Percentiles rank a stretch among this genome's conserved stretches.
Evolutionary conservation across 2,329 filamentous ascomycete species (phyloP).

Genomic region (Aspergillus sp.): DNA sequence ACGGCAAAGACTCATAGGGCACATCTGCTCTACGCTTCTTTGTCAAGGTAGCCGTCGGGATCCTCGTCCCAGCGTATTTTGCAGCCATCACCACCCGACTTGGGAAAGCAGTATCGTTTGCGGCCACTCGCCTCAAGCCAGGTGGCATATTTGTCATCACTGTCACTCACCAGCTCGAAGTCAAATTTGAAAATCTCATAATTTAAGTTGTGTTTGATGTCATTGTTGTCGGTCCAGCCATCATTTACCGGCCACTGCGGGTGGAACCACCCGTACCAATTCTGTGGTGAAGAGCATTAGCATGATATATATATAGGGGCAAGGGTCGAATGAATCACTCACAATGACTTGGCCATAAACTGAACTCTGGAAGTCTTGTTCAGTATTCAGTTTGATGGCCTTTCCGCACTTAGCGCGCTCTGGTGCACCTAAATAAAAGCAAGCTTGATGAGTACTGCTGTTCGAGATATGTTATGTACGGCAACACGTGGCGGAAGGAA

Average conservation of each 20-base stretch:
- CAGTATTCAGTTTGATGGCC: neutral
- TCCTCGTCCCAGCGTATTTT: neutral
- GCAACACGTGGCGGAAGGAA: neutral
- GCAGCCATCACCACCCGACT: neutral
- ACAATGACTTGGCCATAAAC: neutral
- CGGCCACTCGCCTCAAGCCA: neutral
- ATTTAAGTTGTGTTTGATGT: neutral
- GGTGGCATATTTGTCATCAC: neutral
- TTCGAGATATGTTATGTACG: neutral
- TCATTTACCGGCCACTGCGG: neutral
- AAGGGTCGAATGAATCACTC: neutral
- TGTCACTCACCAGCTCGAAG: neutral
- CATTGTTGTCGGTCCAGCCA: neutral
- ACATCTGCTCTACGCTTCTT: neutral
- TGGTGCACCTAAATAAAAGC: neutral
- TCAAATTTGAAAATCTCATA: neutral
- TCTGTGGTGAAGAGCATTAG: neutral
- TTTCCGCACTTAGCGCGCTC: neutral
- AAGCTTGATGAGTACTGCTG: neutral
- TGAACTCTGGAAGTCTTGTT: neutral
- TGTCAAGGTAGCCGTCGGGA: neutral
- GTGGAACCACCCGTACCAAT: neutral
- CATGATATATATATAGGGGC: neutral
- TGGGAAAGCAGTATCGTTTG: neutral
- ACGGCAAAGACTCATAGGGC: no score